Base-by-base conservation (phyloP, 768 basidiomycete species). In the Pilatotrama ljubarskyi region DNA sequence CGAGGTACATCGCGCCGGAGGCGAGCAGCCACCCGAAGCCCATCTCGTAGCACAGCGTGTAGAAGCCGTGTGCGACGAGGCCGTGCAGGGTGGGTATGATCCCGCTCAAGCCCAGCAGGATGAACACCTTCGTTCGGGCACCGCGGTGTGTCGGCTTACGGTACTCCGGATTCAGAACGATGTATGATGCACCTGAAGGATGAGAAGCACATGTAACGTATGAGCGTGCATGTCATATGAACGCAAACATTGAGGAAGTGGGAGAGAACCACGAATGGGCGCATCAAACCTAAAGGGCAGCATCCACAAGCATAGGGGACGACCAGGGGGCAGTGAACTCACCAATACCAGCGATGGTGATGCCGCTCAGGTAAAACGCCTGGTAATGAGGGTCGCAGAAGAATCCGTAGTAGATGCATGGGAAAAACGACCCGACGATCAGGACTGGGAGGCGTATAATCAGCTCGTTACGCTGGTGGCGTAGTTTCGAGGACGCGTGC, bases 141-240 rank as follows among this genome's bases (percentile, higher is more conserved):
- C 86, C 83, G 24, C 93, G 82, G 70, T 90, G 88, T 2, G 82
- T 81, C 5, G 91, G 86, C 62, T 85, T 87, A 20, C 86, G 77
- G 69, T 93, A 93, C 68, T 88, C 82, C 5, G 92, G 91, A 50
- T 86, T 82, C 20, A 95, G 78, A 35, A 95, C 90, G 67, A 90
- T 81, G 73, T 84, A 87, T n/a, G 84, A 81, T 9, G 88, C 84
- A 58, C 79, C 87, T 90, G 66, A 17, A 50, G 55, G 22, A 29
- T 46, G 5, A n/a, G 32, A 38, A 59, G 48, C 40, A 37, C 29
- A 32, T 32, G 29, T 32, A 4, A 32, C 4, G 10, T 32, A 10
- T 32, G 29, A 32, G 29, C 29, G 29, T 32, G 29, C 29, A 32
- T 32, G 29, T 32, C 29, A 10, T 32, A 32, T 5, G 5, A 10